Evolutionary conservation across 208 protist genomes (phyloP).

Genomic region (Leishmania major): DNA sequence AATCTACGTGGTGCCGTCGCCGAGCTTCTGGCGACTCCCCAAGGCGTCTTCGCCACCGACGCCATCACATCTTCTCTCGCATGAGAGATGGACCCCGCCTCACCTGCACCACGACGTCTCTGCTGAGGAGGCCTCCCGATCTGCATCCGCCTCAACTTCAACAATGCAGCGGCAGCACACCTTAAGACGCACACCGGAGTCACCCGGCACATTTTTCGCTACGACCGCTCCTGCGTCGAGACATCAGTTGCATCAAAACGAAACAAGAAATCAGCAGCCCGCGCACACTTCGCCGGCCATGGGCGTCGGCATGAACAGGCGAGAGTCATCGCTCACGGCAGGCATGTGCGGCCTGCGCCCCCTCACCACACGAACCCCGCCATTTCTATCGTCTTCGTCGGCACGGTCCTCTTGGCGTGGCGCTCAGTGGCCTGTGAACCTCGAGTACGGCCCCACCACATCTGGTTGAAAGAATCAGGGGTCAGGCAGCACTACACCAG

Average conservation of each 20-base stretch:
- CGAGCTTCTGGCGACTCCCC: conserved; percentile 18
- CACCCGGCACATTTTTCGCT: neutral
- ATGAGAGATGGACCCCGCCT: neutral
- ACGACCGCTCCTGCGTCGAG: neutral
- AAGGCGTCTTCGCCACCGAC: neutral
- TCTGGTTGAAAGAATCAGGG: neutral
- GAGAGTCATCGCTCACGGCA: neutral
- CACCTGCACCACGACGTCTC: neutral
- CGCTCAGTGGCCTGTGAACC: neutral
- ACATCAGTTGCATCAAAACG: neutral
- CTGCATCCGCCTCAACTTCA: neutral
- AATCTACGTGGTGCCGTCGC: conserved; percentile 22
- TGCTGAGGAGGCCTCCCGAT: neutral
- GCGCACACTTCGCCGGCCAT: neutral
- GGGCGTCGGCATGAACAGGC: neutral
- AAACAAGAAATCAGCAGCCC: neutral
- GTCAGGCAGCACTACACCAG: neutral
- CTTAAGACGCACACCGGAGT: neutral
- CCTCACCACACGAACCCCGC: neutral
- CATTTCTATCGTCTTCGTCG: neutral
- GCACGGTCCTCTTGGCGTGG: neutral
- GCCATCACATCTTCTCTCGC: neutral
- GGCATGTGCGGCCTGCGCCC: neutral
- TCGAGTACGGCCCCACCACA: conserved; percentile 21
- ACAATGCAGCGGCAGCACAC: neutral